Evolutionary conservation across 306 rosid species (phyloP), one percentile per base, ranked within the genome.

Genomic region (Rubus parviflorus): DNA sequence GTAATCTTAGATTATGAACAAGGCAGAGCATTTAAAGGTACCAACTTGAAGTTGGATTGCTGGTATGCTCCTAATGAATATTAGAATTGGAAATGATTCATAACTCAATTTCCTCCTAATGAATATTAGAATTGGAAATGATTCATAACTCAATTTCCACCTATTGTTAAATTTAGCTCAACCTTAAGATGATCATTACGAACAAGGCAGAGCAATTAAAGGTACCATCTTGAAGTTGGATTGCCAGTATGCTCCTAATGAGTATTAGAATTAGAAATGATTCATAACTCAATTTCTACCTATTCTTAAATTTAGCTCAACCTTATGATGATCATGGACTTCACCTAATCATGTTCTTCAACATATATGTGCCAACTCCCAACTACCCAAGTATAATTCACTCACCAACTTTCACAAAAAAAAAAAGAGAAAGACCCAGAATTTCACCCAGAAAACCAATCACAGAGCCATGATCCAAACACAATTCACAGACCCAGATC

Each of bases 401-500:
- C 25, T 9, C 42, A 45, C 60, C 68, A 30, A 56, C 5, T 56
- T 20, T 20, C 22, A 16, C 56, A 5, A 71, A 73, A 58, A 5
- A 71, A 73, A 58, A 11, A 40, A 38, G 54, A 17, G 2, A 22
- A 49, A 37, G 4, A 4, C 17, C 20, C 37, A 46, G 16, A 22
- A 53, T 46, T 30, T 69, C n/a, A 16, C 47, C 60, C 38, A 16
- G 7, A 71, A 61, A 72, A 11, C 43, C 22, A 54, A 63, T 47
- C 57, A 74, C 19, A 68, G 1, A 10, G 17, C 42, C 8, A 68
- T 43, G 58, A 74, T 74, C 66, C 35, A 11, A 65, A 22, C 25
- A 22, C 25, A 60, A 10, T 64, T 46, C 12, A 66, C 15, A 75
- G 25, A 54, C 77, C 58, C 65, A 72, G 66, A 77, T 52, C 40